These are phyloP conservation scores for Microcos paniculata DNA, from an alignment of 345 rosid genomes.

Conservation along the genomic window DNA sequence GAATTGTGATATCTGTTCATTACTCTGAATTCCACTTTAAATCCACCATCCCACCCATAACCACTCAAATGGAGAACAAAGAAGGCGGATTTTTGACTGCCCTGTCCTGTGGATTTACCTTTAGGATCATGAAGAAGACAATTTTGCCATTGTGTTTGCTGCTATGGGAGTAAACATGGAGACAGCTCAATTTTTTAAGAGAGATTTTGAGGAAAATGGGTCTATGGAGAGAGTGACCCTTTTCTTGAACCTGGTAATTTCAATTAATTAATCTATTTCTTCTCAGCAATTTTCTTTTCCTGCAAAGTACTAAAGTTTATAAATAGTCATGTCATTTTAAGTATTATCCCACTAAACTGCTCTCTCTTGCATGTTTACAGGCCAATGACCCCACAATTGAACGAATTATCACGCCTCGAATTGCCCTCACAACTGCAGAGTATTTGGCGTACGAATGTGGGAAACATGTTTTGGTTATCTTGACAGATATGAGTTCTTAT, in stretches of 20 bases:
- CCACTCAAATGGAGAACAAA: too few relatives aligned
- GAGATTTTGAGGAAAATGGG: constrained; percentile 98
- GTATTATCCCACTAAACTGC: not conserved
- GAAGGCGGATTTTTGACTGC: not conserved
- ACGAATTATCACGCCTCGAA: constrained; percentile 95
- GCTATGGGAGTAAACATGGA: constrained; percentile 99
- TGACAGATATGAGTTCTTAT: constrained; percentile 97
- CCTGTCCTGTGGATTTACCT: constrained; percentile 12
- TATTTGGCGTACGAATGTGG: constrained; percentile 97
- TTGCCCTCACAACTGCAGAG: constrained; percentile 95
- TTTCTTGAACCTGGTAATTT: constrained; percentile 77
- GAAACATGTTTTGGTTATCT: constrained; percentile 95
- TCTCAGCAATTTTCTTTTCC: not conserved
- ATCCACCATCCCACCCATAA: not conserved
- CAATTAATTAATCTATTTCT: not conserved
- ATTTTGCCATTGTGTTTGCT: constrained; percentile 96
- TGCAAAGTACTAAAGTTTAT: not conserved
- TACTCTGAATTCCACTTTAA: not conserved
- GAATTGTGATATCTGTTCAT: not conserved
- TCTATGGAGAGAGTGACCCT: constrained; percentile 99
- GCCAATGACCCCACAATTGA: constrained; percentile 98
- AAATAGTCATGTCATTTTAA: not conserved
- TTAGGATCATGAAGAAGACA: constrained; percentile 86
- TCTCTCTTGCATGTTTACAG: constrained; percentile 38
- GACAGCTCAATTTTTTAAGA: constrained; percentile 96